A percentile compares a stretch with the other conserved stretches of the same genome.
Evolutionary conservation across 1,139 yeast species (phyloP).

Genomic region (Suhomyces atakaporum): DNA sequence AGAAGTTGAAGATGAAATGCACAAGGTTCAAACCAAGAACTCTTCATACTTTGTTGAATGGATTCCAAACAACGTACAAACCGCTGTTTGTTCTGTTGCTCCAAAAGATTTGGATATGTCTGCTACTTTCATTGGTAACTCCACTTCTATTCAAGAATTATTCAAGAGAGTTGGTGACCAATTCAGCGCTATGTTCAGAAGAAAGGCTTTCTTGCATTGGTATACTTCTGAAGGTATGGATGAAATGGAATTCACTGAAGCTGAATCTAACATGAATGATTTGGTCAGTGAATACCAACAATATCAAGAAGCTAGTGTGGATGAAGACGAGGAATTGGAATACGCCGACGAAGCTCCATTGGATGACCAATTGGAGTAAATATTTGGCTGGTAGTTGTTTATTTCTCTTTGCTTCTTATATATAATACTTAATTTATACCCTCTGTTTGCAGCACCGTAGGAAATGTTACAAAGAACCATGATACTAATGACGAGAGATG

Average conservation of each 20-base stretch:
- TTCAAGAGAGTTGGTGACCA: constrained; percentile 89
- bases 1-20: constrained; percentile 94
- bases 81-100: constrained; percentile 88
- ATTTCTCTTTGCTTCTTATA: constrained; percentile 19
- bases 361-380: constrained; percentile 54
- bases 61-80: constrained; percentile 96
- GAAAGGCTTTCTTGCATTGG: constrained; percentile 96
- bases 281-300: constrained; percentile 89
- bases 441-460: constrained; percentile 15
- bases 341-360: constrained; percentile 64
- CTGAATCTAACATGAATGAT: constrained; percentile 81
- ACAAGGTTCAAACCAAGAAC: constrained; percentile 78
- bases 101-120: constrained; percentile 85
- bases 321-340: constrained; percentile 71
- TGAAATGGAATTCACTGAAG: constrained; percentile 89
- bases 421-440: constrained; percentile 20
- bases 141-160: constrained; percentile 88
- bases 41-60: constrained; percentile 87
- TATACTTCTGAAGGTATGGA: constrained; percentile 96
- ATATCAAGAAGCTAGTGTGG: constrained; percentile 81
- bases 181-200: constrained; percentile 88
- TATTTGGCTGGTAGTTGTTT: constrained; percentile 9
- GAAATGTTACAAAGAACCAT: background rate
- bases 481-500: too few species aligned
- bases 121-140: constrained; percentile 90